Evolutionary conservation across 108 stramenopile genomes (phyloP).

Genomic region (Hondaea fermentalgiana): DNA sequence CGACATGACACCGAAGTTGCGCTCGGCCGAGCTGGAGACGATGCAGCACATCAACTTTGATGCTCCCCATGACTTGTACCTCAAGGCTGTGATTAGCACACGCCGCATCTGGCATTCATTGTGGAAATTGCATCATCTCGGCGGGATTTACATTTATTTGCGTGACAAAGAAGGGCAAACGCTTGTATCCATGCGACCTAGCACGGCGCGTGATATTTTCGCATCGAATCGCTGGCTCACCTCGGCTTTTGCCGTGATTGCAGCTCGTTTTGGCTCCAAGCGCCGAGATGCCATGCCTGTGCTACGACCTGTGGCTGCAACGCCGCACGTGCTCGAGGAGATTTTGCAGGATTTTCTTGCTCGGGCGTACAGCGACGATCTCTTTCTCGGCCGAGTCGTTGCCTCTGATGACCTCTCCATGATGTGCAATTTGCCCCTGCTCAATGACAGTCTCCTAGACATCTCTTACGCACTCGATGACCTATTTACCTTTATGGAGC

Average conservation of each 20-base stretch:
- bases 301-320: background rate
- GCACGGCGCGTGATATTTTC: background rate
- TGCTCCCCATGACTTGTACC: background rate
- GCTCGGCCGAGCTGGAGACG: background rate
- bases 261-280: background rate
- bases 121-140: conserved; percentile 1
- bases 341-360: background rate
- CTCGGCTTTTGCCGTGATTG: background rate
- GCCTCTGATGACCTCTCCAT: background rate
- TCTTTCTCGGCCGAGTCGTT: background rate
- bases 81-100: background rate
- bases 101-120: background rate
- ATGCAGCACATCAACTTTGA: conserved; percentile 4
- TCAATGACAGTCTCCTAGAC: background rate
- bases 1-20: background rate
- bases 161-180: background rate
- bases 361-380: background rate
- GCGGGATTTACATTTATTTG: background rate
- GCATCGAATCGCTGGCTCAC: background rate
- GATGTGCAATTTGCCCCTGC: background rate
- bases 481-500: background rate
- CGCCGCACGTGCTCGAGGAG: background rate
- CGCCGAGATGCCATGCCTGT: background rate
- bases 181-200: background rate
- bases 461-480: background rate